Conservation (phyloP, 1,284 basidiomycete genomes). For the Apiotrichum veenhuisii region DNA sequence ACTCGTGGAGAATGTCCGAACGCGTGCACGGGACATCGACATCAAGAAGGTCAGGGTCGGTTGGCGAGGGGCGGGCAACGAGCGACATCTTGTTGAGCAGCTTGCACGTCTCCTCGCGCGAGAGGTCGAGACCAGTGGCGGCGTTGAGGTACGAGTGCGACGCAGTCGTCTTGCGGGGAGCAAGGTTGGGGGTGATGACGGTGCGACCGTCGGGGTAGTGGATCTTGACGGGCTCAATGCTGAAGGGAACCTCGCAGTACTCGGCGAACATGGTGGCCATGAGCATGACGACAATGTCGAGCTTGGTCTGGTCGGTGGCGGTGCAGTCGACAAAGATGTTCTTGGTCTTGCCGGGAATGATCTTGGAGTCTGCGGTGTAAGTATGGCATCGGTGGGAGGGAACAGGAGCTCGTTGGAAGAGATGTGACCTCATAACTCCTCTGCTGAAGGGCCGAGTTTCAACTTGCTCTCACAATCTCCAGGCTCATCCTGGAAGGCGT, state of each 20-base stretch:
- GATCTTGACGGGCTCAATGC: conserved; percentile 85
- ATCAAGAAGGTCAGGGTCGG: conserved; percentile 58
- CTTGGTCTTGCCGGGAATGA: conserved; percentile 77
- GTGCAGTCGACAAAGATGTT: conserved; percentile 98
- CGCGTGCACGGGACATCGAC: conserved; percentile 84
- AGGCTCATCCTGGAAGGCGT: neutral
- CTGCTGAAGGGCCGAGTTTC: no score
- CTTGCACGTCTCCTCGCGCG: conserved; percentile 38
- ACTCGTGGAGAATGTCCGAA: conserved; percentile 96
- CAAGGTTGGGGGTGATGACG: conserved; percentile 76
- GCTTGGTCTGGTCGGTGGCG: conserved; percentile 95
- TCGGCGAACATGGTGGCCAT: conserved; percentile 96
- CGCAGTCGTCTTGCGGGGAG: conserved; percentile 67
- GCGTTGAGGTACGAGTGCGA: conserved; percentile 90
- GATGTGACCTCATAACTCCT: no score
- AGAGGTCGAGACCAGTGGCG: conserved; percentile 78
- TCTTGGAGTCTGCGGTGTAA: conserved; percentile 70
- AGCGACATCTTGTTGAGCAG: conserved; percentile 47
- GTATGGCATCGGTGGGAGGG: neutral
- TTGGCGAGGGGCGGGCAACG: conserved; percentile 53
- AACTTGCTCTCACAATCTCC: no score
- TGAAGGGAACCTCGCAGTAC: conserved; percentile 82
- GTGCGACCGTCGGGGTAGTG: conserved; percentile 71
- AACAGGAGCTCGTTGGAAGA: no score
- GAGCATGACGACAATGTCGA: conserved; percentile 91